Evolutionary conservation across 2,329 filamentous ascomycete genomes (phyloP).

Genomic region (Incumbomyces delicatus): DNA sequence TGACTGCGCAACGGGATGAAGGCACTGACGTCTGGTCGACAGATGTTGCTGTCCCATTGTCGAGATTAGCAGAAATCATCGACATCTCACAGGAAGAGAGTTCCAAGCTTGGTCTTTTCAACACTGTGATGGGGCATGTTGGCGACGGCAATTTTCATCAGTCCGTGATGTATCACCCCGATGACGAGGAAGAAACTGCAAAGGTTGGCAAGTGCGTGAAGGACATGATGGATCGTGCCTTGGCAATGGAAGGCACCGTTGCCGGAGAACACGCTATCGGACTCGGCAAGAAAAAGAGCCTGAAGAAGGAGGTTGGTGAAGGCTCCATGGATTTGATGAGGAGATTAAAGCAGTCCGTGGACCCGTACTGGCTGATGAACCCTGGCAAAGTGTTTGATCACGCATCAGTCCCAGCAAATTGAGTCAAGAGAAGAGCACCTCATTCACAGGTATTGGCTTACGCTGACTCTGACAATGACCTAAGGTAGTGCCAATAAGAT

Average conservation of each 20-base stretch:
- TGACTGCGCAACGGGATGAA: conserved; percentile 52
- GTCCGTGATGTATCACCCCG: conserved; percentile 76
- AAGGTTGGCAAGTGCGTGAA: conserved; percentile 75
- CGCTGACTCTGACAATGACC: too few species aligned
- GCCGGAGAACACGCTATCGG: conserved; percentile 74
- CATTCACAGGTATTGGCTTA: too few species aligned
- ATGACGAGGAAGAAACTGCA: conserved; percentile 57
- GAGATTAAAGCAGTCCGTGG: conserved; percentile 69
- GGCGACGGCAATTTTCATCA: conserved; percentile 94
- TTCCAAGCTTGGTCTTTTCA: conserved; percentile 62
- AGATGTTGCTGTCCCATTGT: conserved; percentile 76
- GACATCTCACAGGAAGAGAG: conserved; percentile 26
- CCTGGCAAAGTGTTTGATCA: conserved; percentile 80
- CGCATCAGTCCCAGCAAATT: not conserved
- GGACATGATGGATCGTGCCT: conserved; percentile 79
- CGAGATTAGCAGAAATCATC: conserved; percentile 52
- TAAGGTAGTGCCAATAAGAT: too few species aligned
- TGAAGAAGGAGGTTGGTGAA: conserved; percentile 67
- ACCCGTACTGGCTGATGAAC: conserved; percentile 83
- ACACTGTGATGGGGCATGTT: conserved; percentile 79
- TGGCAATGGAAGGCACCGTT: conserved; percentile 57
- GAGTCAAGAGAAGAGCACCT: too few species aligned
- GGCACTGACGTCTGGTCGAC: conserved; percentile 70
- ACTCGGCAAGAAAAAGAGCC: conserved; percentile 72
- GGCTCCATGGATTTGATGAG: conserved; percentile 79